Base-by-base conservation (phyloP, 495 filamentous ascomycete genomes). In the Daldinia caldariorum region DNA sequence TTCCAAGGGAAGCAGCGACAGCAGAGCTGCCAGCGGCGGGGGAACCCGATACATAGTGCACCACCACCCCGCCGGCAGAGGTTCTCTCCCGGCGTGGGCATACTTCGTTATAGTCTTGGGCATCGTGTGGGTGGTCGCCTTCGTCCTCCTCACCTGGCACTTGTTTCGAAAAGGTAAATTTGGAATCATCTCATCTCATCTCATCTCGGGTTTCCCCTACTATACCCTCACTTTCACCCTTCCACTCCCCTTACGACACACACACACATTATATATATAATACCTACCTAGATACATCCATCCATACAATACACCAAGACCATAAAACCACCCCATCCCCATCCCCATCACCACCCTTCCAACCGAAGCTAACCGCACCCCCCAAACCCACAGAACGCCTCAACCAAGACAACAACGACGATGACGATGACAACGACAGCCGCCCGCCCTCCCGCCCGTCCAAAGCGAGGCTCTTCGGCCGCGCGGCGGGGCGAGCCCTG, bases 1-100 rank as follows among this genome's bases (percentile, higher is more conserved):
- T 49, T 51, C 66, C 6, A 73, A 73, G 54, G 66, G 70, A 34
- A 50, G 69, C 20, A 26, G 31, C 16, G 57, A 45, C n/a, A 3
- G 45, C 45, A 13, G 56, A 12, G 51, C 20, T 38, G 50, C 47
- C 38, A 34, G 55, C 37, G 60, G 58, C 53, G 63, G 39, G 8
- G 9, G 34, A 6, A 3, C 2, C 34, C 34, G 9, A 6, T 6
- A 10, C 34, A 5, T 6, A 6, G 34, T 1, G 6, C 6, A 35
- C 34, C 34, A 35, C 9, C 2, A 29, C 49, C 12, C 39, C 39
- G 58, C 58, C 3, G 50, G 51, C 35, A 13, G 31, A 9, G 2
- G 50, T 13, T 9, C 5, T 8, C 55, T 67, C 0, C 64, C 64
- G 39, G 14, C 58, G 12, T 72, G 69, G 70, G 51, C 43, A 13